Conservation (phyloP, 164 flowering plant species). For the Litsea cubeba region DNA sequence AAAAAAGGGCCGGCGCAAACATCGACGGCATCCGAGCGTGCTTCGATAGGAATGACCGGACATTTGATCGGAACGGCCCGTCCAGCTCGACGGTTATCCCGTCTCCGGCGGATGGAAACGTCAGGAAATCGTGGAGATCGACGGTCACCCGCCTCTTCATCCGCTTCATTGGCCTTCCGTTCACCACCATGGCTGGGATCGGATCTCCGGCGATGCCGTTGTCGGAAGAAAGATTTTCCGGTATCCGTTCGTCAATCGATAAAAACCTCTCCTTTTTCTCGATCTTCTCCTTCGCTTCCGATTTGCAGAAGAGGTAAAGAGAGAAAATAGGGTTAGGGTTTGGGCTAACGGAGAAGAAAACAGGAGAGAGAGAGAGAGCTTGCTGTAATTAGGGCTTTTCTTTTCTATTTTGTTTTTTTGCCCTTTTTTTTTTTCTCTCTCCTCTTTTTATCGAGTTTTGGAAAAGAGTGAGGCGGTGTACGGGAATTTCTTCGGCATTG, state of each 20-base stretch:
- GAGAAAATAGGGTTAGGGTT: not conserved
- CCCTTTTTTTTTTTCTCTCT: no score
- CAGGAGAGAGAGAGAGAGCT: not conserved
- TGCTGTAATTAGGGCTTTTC: not conserved
- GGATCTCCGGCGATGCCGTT: not conserved
- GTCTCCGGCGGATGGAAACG: slow-evolving; percentile 39
- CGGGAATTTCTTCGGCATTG: not conserved
- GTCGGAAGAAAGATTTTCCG: not conserved
- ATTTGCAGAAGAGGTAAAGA: not conserved
- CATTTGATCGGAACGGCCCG: slow-evolving; percentile 47
- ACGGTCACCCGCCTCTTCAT: slow-evolving; percentile 71
- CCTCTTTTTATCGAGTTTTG: not conserved
- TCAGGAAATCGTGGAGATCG: slow-evolving; percentile 56
- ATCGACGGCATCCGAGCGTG: slow-evolving; percentile 40
- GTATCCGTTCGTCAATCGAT: not conserved
- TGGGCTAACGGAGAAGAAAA: not conserved
- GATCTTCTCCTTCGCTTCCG: not conserved
- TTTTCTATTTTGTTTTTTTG: not conserved
- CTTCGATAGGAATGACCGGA: slow-evolving; percentile 36
- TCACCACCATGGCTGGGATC: slow-evolving; percentile 44
- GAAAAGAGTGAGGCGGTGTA: not conserved
- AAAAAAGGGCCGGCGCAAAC: slow-evolving; percentile 17
- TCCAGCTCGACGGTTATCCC: slow-evolving; percentile 13
- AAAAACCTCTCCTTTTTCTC: not conserved
- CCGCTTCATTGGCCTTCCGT: slow-evolving; percentile 56